phyloP scores from a whole-genome alignment of 1,284 basidiomycete species.

The Heterobasidion annosum region DNA sequence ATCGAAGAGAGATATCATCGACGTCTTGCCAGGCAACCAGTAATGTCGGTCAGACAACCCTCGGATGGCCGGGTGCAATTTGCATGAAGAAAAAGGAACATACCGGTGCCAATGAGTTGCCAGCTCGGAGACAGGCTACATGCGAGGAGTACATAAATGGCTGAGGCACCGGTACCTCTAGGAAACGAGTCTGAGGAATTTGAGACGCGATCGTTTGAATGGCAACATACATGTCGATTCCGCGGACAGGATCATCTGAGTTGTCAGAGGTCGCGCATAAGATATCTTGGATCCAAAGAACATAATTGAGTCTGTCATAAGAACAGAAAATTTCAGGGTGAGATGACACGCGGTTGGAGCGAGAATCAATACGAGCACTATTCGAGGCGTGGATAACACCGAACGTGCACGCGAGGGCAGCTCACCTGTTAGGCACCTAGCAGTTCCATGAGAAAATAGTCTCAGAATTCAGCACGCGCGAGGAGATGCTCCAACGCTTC shows the following conservation, averaged over 20 bases:
- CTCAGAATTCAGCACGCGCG: background rate
- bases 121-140: conserved; percentile 49
- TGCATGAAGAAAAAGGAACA: conserved; percentile 4
- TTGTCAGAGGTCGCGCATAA: conserved; percentile 10
- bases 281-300: conserved; percentile 66
- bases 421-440: conserved; percentile 62
- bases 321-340: background rate
- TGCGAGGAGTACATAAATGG: conserved; percentile 81
- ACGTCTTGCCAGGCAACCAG: conserved; percentile 41
- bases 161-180: conserved; percentile 88
- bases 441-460: background rate
- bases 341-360: background rate
- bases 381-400: background rate
- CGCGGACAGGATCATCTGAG: conserved; percentile 16
- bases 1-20: conserved; percentile 48
- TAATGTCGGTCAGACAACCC: background rate
- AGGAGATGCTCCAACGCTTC: background rate
- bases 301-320: conserved; percentile 61
- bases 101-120: conserved; percentile 68
- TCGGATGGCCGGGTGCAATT: background rate
- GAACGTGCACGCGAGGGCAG: background rate
- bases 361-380: background rate
- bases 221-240: conserved; percentile 44
- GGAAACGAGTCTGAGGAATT: background rate
- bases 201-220: background rate